Base-by-base conservation (phyloP, 2,329 filamentous ascomycete species). In the Canariomyces notabilis region DNA sequence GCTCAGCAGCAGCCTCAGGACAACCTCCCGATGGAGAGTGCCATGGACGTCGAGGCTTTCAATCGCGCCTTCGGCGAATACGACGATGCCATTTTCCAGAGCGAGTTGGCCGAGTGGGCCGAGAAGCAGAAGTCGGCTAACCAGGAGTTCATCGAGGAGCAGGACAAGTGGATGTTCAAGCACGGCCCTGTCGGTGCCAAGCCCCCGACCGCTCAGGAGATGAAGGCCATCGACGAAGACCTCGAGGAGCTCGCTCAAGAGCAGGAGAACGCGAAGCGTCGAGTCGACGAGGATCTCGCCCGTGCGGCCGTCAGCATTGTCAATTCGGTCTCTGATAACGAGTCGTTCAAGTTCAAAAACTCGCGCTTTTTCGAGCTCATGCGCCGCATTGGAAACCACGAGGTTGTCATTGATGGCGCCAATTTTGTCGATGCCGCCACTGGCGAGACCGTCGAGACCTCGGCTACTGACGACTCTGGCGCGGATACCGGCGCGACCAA, bases 321-420 rank as follows among this genome's bases (percentile, higher is more conserved):
- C 5, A 74, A 83, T 44, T 82, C 79, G 31, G 78, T 94, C 11
- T 73, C 78, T 16, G 72, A 82, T 56, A 83, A 91, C 55, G 75
- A 79, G 48, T 83, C 77, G 45, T 69, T 80, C 37, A 91, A 91
- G 60, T 93, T 93, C 64, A 79, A 82, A 57, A 80, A 89, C 59
- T 90, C 86, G 55, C 79, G 79, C 48, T 94, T 94, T 59, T 67
- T 91, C 1, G 73, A 77, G 4, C 69, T 94, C 37, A 93, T 94
- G 87, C 79, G 85, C 21, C 77, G 79, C 49, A 77, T 93, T 44
- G 77, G 84, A 42, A 81, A 87, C 59, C 73, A 77, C 45, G 82
- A 93, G 67, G 80, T 89, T 12, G 76, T 77, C 39, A 80, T 93
- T 31, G 75, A 87, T 54, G 85, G 83, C 33, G 83, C 61, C 22